phyloP scores from a whole-genome alignment of 345 rosid species.

The Capsella bursapastoris region DNA sequence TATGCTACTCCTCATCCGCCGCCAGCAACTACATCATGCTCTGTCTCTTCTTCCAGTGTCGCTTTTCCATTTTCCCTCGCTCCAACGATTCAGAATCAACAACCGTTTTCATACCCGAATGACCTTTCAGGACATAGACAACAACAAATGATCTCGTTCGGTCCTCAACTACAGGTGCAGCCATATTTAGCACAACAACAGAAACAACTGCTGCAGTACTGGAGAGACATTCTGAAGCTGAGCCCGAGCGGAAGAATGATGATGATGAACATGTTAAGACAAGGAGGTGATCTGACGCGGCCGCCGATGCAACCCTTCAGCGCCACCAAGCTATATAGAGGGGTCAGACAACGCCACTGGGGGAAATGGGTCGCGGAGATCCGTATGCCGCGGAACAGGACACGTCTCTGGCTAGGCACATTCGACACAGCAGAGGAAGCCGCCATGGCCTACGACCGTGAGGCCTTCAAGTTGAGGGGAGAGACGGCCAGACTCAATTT shows the following conservation, averaged over 20 bases:
- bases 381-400: constrained; percentile 88
- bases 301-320: constrained; percentile 71
- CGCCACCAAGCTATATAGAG: constrained; percentile 84
- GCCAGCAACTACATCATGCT: constrained; percentile 23
- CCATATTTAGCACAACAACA: constrained; percentile 49
- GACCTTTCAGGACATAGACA: constrained; percentile 48
- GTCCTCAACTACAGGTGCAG: constrained; percentile 55
- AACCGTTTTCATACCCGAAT: constrained; percentile 46
- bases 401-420: constrained; percentile 96
- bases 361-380: constrained; percentile 99
- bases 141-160: constrained; percentile 72
- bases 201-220: constrained; percentile 66
- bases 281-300: constrained; percentile 58
- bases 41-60: constrained; percentile 47
- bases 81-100: constrained; percentile 49
- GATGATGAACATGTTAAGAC: constrained; percentile 75
- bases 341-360: constrained; percentile 96
- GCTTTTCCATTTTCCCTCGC: constrained; percentile 63
- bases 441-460: constrained; percentile 88
- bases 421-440: constrained; percentile 96
- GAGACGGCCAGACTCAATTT: constrained; percentile 89
- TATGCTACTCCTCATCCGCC: constrained; percentile 10
- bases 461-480: constrained; percentile 86
- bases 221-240: constrained; percentile 64
- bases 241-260: constrained; percentile 72